These are phyloP conservation scores for Isatis tinctoria DNA, from an alignment of 345 rosid genomes.

Conservation along the genomic window DNA sequence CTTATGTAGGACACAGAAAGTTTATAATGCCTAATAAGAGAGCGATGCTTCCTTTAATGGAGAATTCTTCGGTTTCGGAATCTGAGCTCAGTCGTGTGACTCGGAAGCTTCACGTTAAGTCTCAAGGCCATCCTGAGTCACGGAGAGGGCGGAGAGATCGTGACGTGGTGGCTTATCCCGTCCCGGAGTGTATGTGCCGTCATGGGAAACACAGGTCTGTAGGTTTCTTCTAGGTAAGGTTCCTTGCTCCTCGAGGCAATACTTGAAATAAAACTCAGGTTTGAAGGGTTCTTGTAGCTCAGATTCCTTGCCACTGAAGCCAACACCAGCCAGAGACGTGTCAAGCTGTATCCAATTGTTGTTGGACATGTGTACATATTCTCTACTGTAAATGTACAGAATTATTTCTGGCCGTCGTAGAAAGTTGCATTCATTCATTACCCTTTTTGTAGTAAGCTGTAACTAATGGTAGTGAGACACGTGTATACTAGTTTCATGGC, in stretches of 20 bases:
- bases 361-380: slow-evolving; percentile 10
- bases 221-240: slow-evolving; percentile 24
- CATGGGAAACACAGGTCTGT: slow-evolving; percentile 21
- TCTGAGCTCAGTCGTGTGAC: slow-evolving; percentile 44
- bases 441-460: background rate
- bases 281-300: background rate
- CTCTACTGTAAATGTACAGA: background rate
- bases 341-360: background rate
- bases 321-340: background rate
- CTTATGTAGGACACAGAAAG: slow-evolving; percentile 70
- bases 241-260: background rate
- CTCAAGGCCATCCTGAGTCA: slow-evolving; percentile 55
- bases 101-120: slow-evolving; percentile 52
- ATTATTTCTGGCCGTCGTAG: background rate
- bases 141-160: slow-evolving; percentile 49
- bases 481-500: background rate
- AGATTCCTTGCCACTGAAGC: background rate
- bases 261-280: background rate
- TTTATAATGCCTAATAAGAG: slow-evolving; percentile 67
- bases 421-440: background rate
- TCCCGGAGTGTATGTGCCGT: slow-evolving; percentile 75
- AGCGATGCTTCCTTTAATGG: slow-evolving; percentile 54
- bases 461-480: background rate
- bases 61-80: slow-evolving; percentile 47
- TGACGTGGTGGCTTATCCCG: slow-evolving; percentile 65